Evolutionary conservation across 176 grass and related monocot species (phyloP), one percentile per base, ranked within the genome.

Genomic region (Echinochloa phyllopogon): DNA sequence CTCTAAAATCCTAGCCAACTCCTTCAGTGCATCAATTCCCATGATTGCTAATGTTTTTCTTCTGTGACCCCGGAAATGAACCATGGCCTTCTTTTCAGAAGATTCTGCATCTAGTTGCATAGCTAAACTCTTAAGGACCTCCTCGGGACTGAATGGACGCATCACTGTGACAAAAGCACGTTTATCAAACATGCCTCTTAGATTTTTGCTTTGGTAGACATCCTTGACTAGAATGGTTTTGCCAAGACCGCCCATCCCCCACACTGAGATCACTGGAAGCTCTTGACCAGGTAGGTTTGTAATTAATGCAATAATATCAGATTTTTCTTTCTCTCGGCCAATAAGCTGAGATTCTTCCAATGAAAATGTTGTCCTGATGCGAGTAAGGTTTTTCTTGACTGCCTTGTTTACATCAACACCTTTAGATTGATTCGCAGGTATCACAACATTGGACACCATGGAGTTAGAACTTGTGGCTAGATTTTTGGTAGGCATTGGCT

Each of bases 141-240:
- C 21, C 3, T 65, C 41, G 0, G 0, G 12, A 11, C 0, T 83
- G 13, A 81, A 86, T 38, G 82, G 86, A 42, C 47, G 82, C 18
- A 50, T 2, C 0, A 92, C 9, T 0, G 16, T 83, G 7, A 92
- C 44, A 60, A 11, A 92, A 64, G 57, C 87, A 45, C 38, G n/a
- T 10, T 43, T 64, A 1, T 80, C 1, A 78, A 92, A 86, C 4
- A 4, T 16, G 13, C 27, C 3, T 13, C 1, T 45, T 2, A 86
- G 27, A 0, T 53, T 23, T 38, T 24, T 4, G 23, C 16, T 68
- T 41, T 74, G 6, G 8, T 63, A 83, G 4, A 89, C 60, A 27
- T 51, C 13, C 49, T 39, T 78, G 10, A 55, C 57, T 9, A 88
- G 70, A 77, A 76, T 53, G 1, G 86, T 92, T 61, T 86, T 92